Evolutionary conservation across 768 basidiomycete genomes (phyloP), one percentile per base, ranked within the genome.

Genomic region (Serendipita vermifera): DNA sequence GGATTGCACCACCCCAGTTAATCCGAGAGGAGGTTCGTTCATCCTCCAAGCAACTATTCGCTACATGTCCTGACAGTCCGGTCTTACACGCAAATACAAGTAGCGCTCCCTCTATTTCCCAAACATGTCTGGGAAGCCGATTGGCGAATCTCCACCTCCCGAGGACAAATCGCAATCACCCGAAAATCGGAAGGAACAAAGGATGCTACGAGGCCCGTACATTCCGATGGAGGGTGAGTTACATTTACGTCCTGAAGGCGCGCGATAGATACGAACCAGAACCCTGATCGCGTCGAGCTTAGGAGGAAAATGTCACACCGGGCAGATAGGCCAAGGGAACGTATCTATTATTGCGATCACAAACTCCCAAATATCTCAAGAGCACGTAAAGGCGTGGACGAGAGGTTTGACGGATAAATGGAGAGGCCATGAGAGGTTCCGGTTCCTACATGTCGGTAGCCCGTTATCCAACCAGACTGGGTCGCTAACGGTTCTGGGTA

Each of bases 31-130:
- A 94, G 61, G 93, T 93, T 64, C 62, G 87, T 75, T 27, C 15
- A 53, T 39, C 43, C 26, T 40, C 11, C 1, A 13, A 24, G 26
- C 17, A 33, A 11, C 39, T 32, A 24, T 48, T 4, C 1, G 9
- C 26, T 17, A 33, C 7, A 26, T 11, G n/a, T 27, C 55, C 36
- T 58, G 27, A 59, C n/a, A 2, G 15, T 54, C 32, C n/a, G 3
- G 26, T 15, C 15, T 11, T 13, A 7, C 4, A 43, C 20, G 15
- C 36, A 24, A 48, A n/a, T 38, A 13, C 51, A 20, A 17, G 15
- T 64, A 98, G 93, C 86, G 83, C 83, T 81, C 94, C 14, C 72
- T 93, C 2, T 96, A 92, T 70, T 82, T 97, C 56, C 94, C 94
- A 2, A 82, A 96, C 64, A 78, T 98, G 26, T 68, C 70, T 1